Evolutionary conservation across 495 filamentous ascomycete genomes (phyloP), one percentile per base, ranked within the genome.

Genomic region (Penicillium paradoxum): DNA sequence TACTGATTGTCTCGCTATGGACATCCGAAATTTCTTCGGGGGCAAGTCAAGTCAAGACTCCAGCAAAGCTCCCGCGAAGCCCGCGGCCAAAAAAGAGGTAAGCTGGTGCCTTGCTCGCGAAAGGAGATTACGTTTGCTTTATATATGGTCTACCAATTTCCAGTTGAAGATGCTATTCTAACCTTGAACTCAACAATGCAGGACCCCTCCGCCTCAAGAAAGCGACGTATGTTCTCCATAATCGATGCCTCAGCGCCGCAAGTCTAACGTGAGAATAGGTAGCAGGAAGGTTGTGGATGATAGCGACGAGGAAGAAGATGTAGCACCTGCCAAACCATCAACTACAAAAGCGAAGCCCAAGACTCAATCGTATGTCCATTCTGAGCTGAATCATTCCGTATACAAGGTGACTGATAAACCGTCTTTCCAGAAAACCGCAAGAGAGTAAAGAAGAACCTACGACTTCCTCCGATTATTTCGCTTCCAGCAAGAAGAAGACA

Each of bases 11-110:
- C 8, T 21, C 52, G 66, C 45, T 21, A 91, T 90, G 87, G 89
- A 95, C 74, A 95, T 95, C 54, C 75, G 90, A 45, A 84, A 71
- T 57, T 95, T 92, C 62, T 93, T 95, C 68, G 81, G 81, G 14
- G 78, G 82, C 51, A 77, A 77, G 65, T 56, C 68, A 15, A 63
- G 63, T 44, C 65, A 70, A 55, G 61, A 63, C 56, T 63, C 66
- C 19, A 56, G 34, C 45, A 41, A 62, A 13, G 60, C 68, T 5
- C 6, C 39, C 29, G 54, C 65, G 25, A 73, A 73, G 45, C 60
- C 69, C 19, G 59, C 66, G 18, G 29, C 49, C 29, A 71, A 72
- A 58, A 69, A 70, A 63, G 72, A 75, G 66, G 73, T 77, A 69
- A 49, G 68, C 40, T 51, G 21, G 18, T 46, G 32, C 29, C 37